A percentile compares a stretch with the other conserved stretches of the same genome.
Evolutionary conservation across 208 protist species (phyloP).

Genomic region (Plasmodiophora brassicae): DNA sequence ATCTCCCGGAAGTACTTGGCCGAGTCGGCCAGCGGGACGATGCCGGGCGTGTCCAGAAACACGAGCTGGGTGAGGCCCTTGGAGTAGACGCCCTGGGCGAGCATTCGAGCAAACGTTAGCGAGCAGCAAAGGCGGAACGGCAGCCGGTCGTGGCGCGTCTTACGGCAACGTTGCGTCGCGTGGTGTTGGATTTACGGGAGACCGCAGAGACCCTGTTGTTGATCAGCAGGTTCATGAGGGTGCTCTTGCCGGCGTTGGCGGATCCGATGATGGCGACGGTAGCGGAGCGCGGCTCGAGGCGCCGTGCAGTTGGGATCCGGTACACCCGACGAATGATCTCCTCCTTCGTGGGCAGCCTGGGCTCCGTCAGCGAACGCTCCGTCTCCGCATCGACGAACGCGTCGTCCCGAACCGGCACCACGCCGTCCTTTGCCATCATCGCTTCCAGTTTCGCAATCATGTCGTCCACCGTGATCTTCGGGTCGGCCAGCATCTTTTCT

Average conservation of each 20-base stretch:
- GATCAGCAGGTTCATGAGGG: conserved; percentile 20
- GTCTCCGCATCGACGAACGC: too few species aligned
- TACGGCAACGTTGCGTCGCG: neutral
- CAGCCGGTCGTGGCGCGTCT: too few species aligned
- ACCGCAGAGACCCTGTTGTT: conserved; percentile 3
- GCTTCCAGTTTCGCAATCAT: too few species aligned
- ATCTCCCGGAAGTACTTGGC: neutral
- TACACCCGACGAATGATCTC: too few species aligned
- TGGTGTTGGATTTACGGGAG: neutral
- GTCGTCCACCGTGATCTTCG: too few species aligned
- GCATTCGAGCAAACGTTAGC: too few species aligned
- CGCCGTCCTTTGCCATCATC: too few species aligned
- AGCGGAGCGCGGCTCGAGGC: neutral
- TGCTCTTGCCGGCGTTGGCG: conserved; percentile 27
- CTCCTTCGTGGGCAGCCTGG: too few species aligned
- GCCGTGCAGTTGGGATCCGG: neutral
- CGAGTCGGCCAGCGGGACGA: neutral
- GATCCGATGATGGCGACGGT: neutral
- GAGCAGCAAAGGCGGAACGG: too few species aligned
- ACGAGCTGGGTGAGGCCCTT: conserved; percentile 11
- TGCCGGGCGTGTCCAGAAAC: neutral
- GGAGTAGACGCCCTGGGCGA: neutral
- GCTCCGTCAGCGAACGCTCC: too few species aligned
- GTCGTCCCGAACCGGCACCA: too few species aligned
- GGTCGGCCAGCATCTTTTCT: too few species aligned